A percentile compares a stretch with the other conserved stretches of the same genome.
These are phyloP conservation scores for Saccharomycopsis sp. DNA, from an alignment of 805 yeast species.

Conservation along the genomic window DNA sequence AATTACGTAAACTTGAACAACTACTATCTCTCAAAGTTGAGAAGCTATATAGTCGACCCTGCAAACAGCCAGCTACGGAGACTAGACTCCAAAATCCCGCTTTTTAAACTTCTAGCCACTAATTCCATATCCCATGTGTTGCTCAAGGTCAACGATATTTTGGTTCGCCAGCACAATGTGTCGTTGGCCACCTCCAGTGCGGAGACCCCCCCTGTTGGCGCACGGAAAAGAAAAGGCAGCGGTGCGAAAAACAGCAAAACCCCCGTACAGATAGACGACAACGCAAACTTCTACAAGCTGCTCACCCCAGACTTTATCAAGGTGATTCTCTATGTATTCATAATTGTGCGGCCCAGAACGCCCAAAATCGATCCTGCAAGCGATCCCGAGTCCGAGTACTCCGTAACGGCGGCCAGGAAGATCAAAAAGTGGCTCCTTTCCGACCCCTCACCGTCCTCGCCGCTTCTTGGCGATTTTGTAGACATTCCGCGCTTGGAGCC, in stretches of 20 bases:
- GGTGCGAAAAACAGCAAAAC: not conserved
- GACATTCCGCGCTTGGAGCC: conserved; percentile 24
- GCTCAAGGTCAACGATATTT: conserved; percentile 21
- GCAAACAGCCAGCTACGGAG: conserved; percentile 19
- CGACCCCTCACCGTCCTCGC: not conserved
- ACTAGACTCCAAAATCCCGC: conserved; percentile 30
- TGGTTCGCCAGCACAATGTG: conserved; percentile 4
- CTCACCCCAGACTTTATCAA: not conserved
- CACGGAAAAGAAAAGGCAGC: not conserved
- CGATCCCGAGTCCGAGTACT: conserved; percentile 17
- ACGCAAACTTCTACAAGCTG: not conserved
- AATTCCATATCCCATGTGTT: conserved; percentile 41
- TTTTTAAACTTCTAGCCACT: conserved; percentile 38
- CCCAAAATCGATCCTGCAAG: conserved; percentile 28
- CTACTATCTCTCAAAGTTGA: conserved; percentile 27
- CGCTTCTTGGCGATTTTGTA: conserved; percentile 22
- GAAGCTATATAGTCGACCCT: conserved; percentile 12
- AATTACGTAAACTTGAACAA: conserved; percentile 31
- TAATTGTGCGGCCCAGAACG: not conserved
- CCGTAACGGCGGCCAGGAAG: conserved; percentile 20
- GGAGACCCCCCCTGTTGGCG: not conserved
- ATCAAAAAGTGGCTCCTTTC: not conserved
- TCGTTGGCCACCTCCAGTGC: not conserved
- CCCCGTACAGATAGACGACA: not conserved
- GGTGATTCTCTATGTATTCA: not conserved